These are phyloP conservation scores for Cystofilobasidium ferigula DNA, from an alignment of 768 basidiomycete species.

Conservation along the genomic window DNA sequence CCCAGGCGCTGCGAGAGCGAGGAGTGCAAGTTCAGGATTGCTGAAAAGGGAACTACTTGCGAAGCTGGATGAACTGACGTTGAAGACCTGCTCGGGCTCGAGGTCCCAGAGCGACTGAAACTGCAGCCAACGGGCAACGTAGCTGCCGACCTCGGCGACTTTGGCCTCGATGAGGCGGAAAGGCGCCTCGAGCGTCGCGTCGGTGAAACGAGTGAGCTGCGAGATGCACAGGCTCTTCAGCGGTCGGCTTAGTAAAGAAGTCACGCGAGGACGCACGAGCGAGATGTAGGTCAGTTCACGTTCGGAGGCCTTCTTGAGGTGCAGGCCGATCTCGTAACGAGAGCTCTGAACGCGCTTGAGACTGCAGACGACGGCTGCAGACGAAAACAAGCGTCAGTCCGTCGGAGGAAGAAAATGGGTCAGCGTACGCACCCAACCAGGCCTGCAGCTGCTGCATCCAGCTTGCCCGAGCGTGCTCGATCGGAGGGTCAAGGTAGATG, in stretches of 20 bases:
- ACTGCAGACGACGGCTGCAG: constrained; percentile 69
- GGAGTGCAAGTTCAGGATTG: not conserved
- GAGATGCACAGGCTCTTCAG: not conserved
- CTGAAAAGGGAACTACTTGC: not conserved
- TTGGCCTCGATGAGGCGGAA: constrained; percentile 79
- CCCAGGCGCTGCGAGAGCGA: constrained; percentile 52
- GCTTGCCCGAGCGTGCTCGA: constrained; percentile 79
- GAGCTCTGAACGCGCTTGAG: constrained; percentile 83
- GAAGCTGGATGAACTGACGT: constrained; percentile 35
- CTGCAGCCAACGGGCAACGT: constrained; percentile 95
- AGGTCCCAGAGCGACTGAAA: constrained; percentile 99
- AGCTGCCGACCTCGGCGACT: constrained; percentile 72
- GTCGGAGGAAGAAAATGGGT: not conserved
- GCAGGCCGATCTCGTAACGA: constrained; percentile 89
- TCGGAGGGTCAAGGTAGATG: constrained; percentile 95
- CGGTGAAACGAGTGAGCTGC: constrained; percentile 63
- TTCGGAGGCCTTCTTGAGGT: constrained; percentile 56
- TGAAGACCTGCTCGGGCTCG: constrained; percentile 92
- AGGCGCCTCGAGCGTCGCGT: constrained; percentile 63
- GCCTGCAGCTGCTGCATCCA: constrained; percentile 86
- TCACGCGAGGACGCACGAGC: constrained; percentile 47
- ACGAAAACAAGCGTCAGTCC: not conserved
- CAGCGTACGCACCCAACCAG: constrained; percentile 55
- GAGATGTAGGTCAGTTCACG: constrained; percentile 72
- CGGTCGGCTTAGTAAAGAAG: constrained; percentile 7